Base-by-base conservation (phyloP, 176 grass and related monocot genomes). In the Oryza nivara region DNA sequence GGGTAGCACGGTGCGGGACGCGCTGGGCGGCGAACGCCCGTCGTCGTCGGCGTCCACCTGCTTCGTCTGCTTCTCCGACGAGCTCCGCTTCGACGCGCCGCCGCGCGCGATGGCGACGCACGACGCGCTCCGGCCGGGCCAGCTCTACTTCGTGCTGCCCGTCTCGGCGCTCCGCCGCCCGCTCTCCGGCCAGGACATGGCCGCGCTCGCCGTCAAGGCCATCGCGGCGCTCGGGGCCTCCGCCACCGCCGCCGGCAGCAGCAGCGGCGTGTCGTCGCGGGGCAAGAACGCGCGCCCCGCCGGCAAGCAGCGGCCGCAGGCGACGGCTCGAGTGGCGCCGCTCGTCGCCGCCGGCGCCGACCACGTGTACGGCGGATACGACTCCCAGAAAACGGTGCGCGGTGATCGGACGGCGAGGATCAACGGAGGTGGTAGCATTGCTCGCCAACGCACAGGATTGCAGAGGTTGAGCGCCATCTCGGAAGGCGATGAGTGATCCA, bases 31-130 rank as follows among this genome's bases (percentile, higher is more conserved):
- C 74, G 25, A 9, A 3, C 22, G 20, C 51, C 1, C 15, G 7
- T 14, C 36, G 5, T 38, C 36, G 5, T 38, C 61, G 25, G 20
- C 73, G 3, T 11, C 47, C 11, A 41, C 36, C 8, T 16, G 41
- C 65, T 90, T 98, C 83, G n/a, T 98, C 11, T 98, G 92, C 85
- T 85, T 83, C 85, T 74, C 91, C 26, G 91, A 98, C 82, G 95
- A 95, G 86, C 90, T 95, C 70, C 5, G 78, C 32, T 65, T 64
- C 79, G 87, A 92, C 65, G 47, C 32, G 13, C 25, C 75, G 19
- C 78, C 92, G 60, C 70, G 54, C 51, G 90, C 86, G 23, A 26
- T 97, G 82, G 69, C 5, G 11, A 43, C 49, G 44, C 30, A 54
- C 4, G 86, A 82, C 7, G 67, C 49, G 70, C 88, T 92, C 7